phyloP scores from a whole-genome alignment of 1,139 yeast genomes.

The Sugiyamaella paludigena region DNA sequence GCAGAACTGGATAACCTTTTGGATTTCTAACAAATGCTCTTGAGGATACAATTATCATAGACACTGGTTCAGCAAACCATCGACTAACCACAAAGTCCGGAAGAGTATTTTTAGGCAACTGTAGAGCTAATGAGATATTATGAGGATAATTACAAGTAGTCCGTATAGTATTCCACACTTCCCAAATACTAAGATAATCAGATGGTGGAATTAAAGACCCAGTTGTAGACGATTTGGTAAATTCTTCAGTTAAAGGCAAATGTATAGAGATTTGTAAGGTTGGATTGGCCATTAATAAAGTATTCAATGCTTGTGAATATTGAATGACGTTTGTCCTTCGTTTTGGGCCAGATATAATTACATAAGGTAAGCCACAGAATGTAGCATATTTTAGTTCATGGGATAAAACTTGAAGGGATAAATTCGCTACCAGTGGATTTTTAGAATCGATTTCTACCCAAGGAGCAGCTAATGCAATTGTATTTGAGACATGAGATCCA shows the following conservation, averaged over 20 bases:
- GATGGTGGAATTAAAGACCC: constrained; percentile 43
- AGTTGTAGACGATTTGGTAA: constrained; percentile 29
- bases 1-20: constrained; percentile 59
- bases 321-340: constrained; percentile 51
- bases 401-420: constrained; percentile 52
- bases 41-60: constrained; percentile 52
- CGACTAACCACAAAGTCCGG: constrained; percentile 50
- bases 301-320: constrained; percentile 46
- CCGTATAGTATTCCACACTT: constrained; percentile 64
- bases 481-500: constrained; percentile 40
- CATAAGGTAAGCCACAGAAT: constrained; percentile 51
- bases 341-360: constrained; percentile 60
- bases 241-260: constrained; percentile 46
- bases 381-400: constrained; percentile 60
- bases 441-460: constrained; percentile 63
- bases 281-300: constrained; percentile 33
- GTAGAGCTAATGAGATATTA: constrained; percentile 55
- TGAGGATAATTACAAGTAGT: constrained; percentile 51
- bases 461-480: constrained; percentile 56
- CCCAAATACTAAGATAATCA: constrained; percentile 63
- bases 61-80: constrained; percentile 66
- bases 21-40: constrained; percentile 55
- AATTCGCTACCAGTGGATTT: constrained; percentile 47
- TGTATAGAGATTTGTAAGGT: constrained; percentile 39
- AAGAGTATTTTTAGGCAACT: constrained; percentile 49